Evolutionary conservation across 2,329 filamentous ascomycete genomes (phyloP).

Genomic region (Lecanoromycetidae sp.): DNA sequence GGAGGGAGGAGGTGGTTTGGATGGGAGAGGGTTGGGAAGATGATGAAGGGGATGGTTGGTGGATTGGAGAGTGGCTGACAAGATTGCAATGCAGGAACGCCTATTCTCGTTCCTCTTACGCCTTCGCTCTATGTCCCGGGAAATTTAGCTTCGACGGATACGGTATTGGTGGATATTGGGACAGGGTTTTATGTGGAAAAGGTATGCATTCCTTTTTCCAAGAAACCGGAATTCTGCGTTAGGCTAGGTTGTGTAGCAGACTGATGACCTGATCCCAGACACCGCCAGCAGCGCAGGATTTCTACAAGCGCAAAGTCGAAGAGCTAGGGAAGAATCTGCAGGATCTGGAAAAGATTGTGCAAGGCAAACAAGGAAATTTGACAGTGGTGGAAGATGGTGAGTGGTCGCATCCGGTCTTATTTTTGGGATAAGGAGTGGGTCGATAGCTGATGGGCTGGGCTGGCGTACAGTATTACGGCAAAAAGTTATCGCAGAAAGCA

Average conservation of each 20-base stretch:
- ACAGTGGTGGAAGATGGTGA: conserved; percentile 78
- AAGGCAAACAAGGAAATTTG: conserved; percentile 70
- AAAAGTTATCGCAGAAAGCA: conserved; percentile 18
- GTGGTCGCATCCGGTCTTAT: background rate
- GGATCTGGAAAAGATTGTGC: conserved; percentile 56
- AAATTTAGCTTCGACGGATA: conserved; percentile 58
- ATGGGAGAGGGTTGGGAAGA: background rate
- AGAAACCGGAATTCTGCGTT: too few species aligned
- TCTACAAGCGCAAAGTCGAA: conserved; percentile 57
- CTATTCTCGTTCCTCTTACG: conserved; percentile 83
- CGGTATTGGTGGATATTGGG: conserved; percentile 81
- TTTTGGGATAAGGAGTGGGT: background rate
- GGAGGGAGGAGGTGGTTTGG: background rate
- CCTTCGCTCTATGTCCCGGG: conserved; percentile 91
- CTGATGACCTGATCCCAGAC: background rate
- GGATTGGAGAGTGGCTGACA: too few species aligned
- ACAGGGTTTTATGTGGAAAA: conserved; percentile 96
- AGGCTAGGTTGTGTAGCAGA: background rate
- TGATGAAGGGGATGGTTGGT: background rate
- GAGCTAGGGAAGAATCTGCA: conserved; percentile 52
- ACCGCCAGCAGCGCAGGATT: conserved; percentile 25
- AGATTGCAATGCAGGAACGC: conserved; percentile 41
- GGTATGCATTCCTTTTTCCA: too few species aligned
- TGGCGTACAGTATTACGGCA: conserved; percentile 17
- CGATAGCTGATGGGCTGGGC: background rate